phyloP scores from a whole-genome alignment of 805 yeast genomes.

The Ogataea zsoltii region DNA sequence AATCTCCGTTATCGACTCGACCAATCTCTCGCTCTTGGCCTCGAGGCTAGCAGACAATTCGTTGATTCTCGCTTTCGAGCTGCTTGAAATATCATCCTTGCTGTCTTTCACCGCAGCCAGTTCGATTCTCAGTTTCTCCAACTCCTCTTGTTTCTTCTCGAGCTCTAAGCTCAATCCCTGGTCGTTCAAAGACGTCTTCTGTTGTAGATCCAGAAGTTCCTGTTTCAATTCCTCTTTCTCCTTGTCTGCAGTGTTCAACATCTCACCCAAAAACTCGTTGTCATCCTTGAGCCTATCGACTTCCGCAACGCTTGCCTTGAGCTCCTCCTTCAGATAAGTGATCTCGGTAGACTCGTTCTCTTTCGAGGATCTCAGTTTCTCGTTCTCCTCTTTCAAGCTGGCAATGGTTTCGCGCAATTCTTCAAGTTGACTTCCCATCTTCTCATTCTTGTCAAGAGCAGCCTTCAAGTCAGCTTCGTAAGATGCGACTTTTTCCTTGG shows the following conservation, averaged over 20 bases:
- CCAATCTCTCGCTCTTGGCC: constrained; percentile 16
- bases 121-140: constrained; percentile 15
- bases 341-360: constrained; percentile 3
- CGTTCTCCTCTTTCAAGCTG: constrained; percentile 9
- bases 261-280: constrained; percentile 8
- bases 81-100: background rate
- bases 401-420: constrained; percentile 10
- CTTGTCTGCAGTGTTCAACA: constrained; percentile 5
- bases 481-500: constrained; percentile 12
- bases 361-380: constrained; percentile 10
- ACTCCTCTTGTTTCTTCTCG: constrained; percentile 9
- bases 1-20: constrained; percentile 16
- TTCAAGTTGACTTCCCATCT: constrained; percentile 13
- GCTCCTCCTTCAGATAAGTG: constrained; percentile 9
- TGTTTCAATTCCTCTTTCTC: constrained; percentile 6
- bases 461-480: constrained; percentile 15
- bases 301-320: constrained; percentile 10
- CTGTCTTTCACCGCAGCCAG: constrained; percentile 4
- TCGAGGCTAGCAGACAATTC: constrained; percentile 14
- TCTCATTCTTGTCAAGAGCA: constrained; percentile 10
- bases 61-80: constrained; percentile 10
- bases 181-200: background rate
- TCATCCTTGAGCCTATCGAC: constrained; percentile 11
- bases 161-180: constrained; percentile 6
- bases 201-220: background rate